Percentiles rank a stretch among this genome's conserved stretches.
Conservation (phyloP, 1,139 yeast genomes). For the Suhomyces maxii region DNA sequence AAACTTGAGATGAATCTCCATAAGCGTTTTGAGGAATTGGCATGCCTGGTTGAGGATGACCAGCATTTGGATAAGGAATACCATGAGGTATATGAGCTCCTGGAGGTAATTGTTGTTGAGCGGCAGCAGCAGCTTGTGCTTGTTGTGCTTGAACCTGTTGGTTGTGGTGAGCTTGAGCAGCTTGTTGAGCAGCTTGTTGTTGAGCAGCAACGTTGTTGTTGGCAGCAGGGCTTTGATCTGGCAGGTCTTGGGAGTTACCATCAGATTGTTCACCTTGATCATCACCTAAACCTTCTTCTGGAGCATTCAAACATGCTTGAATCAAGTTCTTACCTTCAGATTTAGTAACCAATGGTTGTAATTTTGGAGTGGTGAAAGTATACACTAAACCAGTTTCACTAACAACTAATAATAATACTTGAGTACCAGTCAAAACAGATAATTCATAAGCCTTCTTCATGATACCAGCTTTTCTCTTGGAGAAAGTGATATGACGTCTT, state of each 20-base stretch:
- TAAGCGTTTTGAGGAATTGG: conserved; percentile 49
- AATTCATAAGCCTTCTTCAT: conserved; percentile 98
- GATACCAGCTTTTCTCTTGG: conserved; percentile 97
- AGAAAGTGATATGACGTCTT: conserved; percentile 94
- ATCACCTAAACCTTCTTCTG: conserved; percentile 66
- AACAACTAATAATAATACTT: conserved; percentile 88
- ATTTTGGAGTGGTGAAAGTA: conserved; percentile 97
- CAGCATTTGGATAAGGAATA: conserved; percentile 44
- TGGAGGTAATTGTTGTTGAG: conserved; percentile 44
- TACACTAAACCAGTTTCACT: conserved; percentile 97
- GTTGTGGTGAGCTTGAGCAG: conserved; percentile 23
- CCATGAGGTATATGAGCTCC: conserved; percentile 49
- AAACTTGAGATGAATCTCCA: conserved; percentile 43
- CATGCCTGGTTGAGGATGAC: conserved; percentile 38
- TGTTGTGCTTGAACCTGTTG: conserved; percentile 26
- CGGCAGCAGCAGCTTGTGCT: conserved; percentile 30
- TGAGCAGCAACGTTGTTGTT: conserved; percentile 34
- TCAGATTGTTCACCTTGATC: conserved; percentile 67
- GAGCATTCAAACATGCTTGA: conserved; percentile 96
- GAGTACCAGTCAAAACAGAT: conserved; percentile 94
- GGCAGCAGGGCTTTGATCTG: conserved; percentile 41
- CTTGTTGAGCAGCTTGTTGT: conserved; percentile 26
- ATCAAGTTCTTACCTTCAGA: conserved; percentile 95
- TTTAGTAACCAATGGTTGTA: conserved; percentile 95
- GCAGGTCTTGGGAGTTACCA: conserved; percentile 41